Percentiles rank a stretch among this genome's conserved stretches.
Conservation (phyloP, 176 grass and related monocot species). For the Dactylis glomerata region DNA sequence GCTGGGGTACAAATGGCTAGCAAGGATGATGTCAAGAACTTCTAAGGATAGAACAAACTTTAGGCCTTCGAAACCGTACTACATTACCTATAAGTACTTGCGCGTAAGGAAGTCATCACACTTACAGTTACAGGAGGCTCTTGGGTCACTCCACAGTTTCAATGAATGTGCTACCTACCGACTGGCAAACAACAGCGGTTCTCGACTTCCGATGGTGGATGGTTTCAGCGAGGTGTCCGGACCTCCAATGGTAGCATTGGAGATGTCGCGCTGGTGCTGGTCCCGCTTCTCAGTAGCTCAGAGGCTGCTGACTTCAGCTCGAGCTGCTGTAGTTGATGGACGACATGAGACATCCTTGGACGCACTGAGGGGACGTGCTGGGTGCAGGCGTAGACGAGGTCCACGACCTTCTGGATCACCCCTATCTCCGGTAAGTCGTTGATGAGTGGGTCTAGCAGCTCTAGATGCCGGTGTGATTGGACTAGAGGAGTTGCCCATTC, state of each 20-base stretch:
- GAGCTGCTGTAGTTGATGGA: constrained; percentile 87
- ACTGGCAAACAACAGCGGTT: no score
- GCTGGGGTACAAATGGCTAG: no score
- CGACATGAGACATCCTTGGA: constrained; percentile 95
- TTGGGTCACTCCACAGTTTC: no score
- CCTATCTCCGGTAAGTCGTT: constrained; percentile 68
- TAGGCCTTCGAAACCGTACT: no score
- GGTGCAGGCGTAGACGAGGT: constrained; percentile 89
- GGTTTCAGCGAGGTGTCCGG: no score
- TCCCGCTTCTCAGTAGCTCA: constrained; percentile 67
- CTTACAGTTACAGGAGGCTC: no score
- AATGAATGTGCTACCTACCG: no score
- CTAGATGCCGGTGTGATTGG: constrained; percentile 78
- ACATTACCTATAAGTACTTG: no score
- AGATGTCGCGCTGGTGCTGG: constrained; percentile 78
- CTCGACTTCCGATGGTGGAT: no score
- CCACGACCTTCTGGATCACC: constrained; percentile 86
- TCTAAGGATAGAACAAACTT: no score
- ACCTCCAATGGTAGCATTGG: constrained; percentile 24
- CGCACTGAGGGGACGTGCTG: constrained; percentile 93
- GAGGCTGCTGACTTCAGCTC: constrained; percentile 60
- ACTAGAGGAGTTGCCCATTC: constrained; percentile 94
- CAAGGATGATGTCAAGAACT: no score
- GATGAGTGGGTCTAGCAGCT: constrained; percentile 87
- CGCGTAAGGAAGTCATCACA: no score